Evolutionary conservation across 148 eudicot species (phyloP).

Genomic region (Fallopia convolvulus): DNA sequence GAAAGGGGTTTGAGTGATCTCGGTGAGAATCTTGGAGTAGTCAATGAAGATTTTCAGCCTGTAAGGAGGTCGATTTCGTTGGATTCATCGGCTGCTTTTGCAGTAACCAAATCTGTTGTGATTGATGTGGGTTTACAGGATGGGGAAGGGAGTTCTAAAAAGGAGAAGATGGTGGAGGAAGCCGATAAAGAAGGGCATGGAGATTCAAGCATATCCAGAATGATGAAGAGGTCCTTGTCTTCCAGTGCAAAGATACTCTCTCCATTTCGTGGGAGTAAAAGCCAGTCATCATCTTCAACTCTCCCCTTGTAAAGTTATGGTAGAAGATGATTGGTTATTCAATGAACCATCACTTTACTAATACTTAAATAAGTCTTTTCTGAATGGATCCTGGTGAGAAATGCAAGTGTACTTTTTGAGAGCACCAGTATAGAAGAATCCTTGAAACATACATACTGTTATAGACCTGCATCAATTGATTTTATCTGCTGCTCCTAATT

Average conservation of each 20-base stretch:
- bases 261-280: conserved; percentile 33
- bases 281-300: conserved; percentile 25
- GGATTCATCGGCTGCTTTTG: conserved; percentile 25
- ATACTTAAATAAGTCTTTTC: no score
- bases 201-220: conserved; percentile 20
- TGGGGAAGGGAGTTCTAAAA: conserved; percentile 26
- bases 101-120: conserved; percentile 14
- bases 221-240: conserved; percentile 30
- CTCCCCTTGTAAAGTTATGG: conserved; percentile 25
- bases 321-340: background rate
- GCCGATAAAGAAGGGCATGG: conserved; percentile 12
- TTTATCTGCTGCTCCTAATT: background rate
- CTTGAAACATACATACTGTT: background rate
- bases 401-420: background rate
- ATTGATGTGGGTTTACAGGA: conserved; percentile 7
- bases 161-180: conserved; percentile 9
- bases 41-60: conserved; percentile 20
- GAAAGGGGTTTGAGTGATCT: conserved; percentile 29
- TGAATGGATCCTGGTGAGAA: no score
- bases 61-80: conserved; percentile 53
- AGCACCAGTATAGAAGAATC: background rate
- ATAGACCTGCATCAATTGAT: background rate
- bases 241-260: conserved; percentile 34
- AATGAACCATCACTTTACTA: no score
- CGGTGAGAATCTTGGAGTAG: background rate